Evolutionary conservation across 2,329 filamentous ascomycete genomes (phyloP), one percentile per base, ranked within the genome.

Genomic region (Ciborinia camelliae): DNA sequence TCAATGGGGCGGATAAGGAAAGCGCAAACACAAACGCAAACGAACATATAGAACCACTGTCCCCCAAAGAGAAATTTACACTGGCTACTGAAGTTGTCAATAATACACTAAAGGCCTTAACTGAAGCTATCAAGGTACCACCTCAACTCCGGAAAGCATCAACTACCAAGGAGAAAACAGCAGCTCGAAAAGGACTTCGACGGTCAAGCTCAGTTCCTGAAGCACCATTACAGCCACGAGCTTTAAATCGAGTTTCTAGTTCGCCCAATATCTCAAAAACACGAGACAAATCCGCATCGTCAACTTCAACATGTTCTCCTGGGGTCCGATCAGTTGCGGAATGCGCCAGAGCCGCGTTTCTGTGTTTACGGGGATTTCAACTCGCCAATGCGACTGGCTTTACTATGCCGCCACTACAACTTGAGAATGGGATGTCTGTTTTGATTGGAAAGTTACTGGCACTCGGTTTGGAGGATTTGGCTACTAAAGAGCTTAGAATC

Each of bases 71-170:
- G 65, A 86, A 83, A 74, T 86, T 86, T 59, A 80, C 84, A 52
- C 77, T 93, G 43, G 90, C 90, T 15, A 91, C 90, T 0, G 85
- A 92, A 67, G 81, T 91, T 43, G 85, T 92, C 71, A 94, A 93
- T 74, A 79, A 81, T 8, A 82, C 87, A 1, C 80, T 93, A 47
- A 92, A 90, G 72, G 81, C 84, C 12, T 81, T 94, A 4, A 82
- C 82, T n/a, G 86, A 90, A 64, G 86, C 86, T 0, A 80, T 86
- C 26, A 92, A 87, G 73, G 76, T 79, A 23, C 69, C 73, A 1
- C 26, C 66, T 2, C 59, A 67, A 32, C 20, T 59, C 20, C 52
- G 69, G 61, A 68, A 68, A 58, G 69, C 71, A 48, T 60, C 66
- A 47, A 70, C 68, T 32, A 68, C 72, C 28, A 75, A 77, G 47